phyloP scores from a whole-genome alignment of 768 basidiomycete species.

The Scleroderma bovista region DNA sequence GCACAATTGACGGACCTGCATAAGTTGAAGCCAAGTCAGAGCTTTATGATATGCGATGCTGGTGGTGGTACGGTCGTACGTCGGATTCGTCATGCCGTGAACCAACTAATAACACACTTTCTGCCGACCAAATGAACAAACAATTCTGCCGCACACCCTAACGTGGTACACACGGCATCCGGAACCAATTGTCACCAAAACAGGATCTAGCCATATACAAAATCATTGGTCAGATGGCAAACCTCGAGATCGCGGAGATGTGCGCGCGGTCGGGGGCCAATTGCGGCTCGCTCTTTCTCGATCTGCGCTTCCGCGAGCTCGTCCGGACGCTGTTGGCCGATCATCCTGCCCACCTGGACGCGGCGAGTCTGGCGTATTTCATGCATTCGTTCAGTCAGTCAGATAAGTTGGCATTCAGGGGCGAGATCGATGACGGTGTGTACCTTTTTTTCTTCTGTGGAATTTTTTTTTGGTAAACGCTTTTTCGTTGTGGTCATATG shows the following conservation, averaged over 20 bases:
- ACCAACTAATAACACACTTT: background rate
- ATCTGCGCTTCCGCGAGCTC: constrained; percentile 79
- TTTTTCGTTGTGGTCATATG: background rate
- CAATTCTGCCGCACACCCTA: too few relatives aligned
- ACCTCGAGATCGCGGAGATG: constrained; percentile 90
- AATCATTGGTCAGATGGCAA: constrained; percentile 74
- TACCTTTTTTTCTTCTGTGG: background rate
- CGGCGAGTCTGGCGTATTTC: constrained; percentile 78
- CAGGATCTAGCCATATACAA: constrained; percentile 54
- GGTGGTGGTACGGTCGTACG: constrained; percentile 74
- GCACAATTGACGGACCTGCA: constrained; percentile 77
- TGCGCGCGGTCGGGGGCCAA: constrained; percentile 84
- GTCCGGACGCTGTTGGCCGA: constrained; percentile 72
- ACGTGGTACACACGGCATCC: background rate
- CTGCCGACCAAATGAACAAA: background rate
- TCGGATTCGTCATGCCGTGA: constrained; percentile 2
- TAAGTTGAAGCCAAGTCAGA: constrained; percentile 72
- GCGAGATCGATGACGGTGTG: constrained; percentile 71
- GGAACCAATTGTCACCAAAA: background rate
- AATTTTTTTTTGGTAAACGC: background rate
- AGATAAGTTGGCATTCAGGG: constrained; percentile 75
- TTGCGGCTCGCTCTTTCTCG: constrained; percentile 83
- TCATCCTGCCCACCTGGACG: constrained; percentile 81
- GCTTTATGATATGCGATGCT: constrained; percentile 89
- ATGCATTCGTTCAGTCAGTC: constrained; percentile 88